Percentiles rank a stretch among this genome's conserved stretches.
Conservation (phyloP, 179 eudicot genomes). For the Gypsophila paniculata region DNA sequence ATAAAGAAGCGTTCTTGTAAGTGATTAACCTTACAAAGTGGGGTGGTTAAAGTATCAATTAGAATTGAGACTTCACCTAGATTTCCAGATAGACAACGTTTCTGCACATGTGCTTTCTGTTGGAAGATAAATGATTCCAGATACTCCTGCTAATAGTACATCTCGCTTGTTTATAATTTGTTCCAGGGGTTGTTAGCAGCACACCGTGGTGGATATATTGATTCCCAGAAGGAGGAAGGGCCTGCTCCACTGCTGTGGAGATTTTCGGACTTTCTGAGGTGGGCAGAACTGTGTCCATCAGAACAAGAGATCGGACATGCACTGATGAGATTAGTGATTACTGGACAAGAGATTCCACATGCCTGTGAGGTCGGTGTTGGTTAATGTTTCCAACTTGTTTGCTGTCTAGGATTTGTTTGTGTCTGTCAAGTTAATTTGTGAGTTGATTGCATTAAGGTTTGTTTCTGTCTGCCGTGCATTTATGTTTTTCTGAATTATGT, state of each 20-base stretch:
- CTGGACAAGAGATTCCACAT: slow-evolving; percentile 99
- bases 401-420: neutral
- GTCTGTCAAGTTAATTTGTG: slow-evolving; percentile 1
- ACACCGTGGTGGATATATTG: slow-evolving; percentile 99
- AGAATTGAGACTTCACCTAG: neutral
- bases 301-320: slow-evolving; percentile 98
- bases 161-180: slow-evolving; percentile 20
- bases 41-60: neutral
- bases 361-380: slow-evolving; percentile 75
- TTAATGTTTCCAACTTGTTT: neutral
- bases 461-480: neutral
- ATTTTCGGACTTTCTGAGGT: slow-evolving; percentile 86
- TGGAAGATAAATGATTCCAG: neutral
- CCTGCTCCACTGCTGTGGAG: slow-evolving; percentile 99
- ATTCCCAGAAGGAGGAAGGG: slow-evolving; percentile 95
- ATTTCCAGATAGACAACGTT: neutral
- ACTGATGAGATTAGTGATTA: slow-evolving; percentile 89
- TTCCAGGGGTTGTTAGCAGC: slow-evolving; percentile 92
- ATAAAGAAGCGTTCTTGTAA: neutral
- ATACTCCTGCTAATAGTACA: neutral
- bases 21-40: neutral
- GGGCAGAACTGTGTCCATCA: slow-evolving; percentile 98
- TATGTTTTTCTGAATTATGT: slow-evolving; percentile 1
- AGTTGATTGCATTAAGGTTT: neutral
- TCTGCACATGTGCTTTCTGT: neutral